Evolutionary conservation across 163 green algal genomes (phyloP).

Genomic region (Chlorella variabilis): DNA sequence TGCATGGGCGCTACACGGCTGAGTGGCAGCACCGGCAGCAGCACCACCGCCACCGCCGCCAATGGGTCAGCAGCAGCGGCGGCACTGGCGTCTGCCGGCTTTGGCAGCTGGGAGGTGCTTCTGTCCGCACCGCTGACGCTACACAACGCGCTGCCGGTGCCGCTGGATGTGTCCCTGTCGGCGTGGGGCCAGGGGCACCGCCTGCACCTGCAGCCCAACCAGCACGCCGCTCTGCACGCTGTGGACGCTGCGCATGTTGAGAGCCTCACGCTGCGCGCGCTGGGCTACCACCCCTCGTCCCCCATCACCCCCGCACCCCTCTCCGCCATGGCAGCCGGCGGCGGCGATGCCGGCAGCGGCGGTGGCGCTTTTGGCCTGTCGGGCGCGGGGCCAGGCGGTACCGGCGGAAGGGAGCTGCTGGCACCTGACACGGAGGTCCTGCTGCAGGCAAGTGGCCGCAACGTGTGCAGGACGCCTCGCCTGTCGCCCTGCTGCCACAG

Average conservation of each 20-base stretch:
- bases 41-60: neutral
- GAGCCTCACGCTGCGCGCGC: constrained; percentile 18
- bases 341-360: neutral
- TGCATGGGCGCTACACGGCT: neutral
- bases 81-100: neutral
- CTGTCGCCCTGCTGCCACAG: too few species aligned
- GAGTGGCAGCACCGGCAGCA: neutral
- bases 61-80: neutral
- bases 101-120: constrained; percentile 45
- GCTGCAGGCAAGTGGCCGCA: constrained; percentile 19
- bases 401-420: neutral
- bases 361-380: neutral
- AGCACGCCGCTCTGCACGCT: constrained; percentile 22
- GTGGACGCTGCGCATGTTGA: constrained; percentile 30
- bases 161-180: constrained; percentile 47
- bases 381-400: neutral
- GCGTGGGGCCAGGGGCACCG: constrained; percentile 11
- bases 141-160: constrained; percentile 69
- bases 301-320: constrained; percentile 7
- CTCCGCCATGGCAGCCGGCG: neutral
- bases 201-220: constrained; percentile 28
- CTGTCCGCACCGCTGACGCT: constrained; percentile 61
- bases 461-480: too few species aligned
- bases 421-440: constrained; percentile 5
- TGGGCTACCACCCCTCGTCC: constrained; percentile 30